Percentiles rank a stretch among this genome's conserved stretches.
phyloP scores from a whole-genome alignment of 2,329 filamentous ascomycete genomes.

The Monilinia aucupariae region DNA sequence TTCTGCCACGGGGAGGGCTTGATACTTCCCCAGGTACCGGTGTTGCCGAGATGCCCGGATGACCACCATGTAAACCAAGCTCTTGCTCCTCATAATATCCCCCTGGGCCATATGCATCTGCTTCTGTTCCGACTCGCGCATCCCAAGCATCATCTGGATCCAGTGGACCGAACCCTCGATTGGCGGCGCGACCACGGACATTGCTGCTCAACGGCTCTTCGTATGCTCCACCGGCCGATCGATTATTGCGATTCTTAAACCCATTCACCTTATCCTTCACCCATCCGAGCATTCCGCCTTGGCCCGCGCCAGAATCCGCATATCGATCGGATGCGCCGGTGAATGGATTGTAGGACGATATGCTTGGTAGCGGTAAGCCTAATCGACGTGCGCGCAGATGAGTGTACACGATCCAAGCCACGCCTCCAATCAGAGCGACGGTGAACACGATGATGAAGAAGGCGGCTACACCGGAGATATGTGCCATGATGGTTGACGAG shows the following conservation, averaged over 20 bases:
- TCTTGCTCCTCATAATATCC: conserved; percentile 76
- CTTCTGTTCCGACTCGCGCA: conserved; percentile 68
- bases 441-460: conserved; percentile 70
- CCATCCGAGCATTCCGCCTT: conserved; percentile 66
- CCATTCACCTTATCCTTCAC: conserved; percentile 59
- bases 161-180: conserved; percentile 58
- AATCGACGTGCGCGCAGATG: conserved; percentile 67
- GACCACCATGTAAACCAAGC: conserved; percentile 47
- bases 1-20: conserved; percentile 39
- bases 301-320: conserved; percentile 41
- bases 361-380: conserved; percentile 66
- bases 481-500: conserved; percentile 49
- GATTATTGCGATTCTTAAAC: conserved; percentile 60
- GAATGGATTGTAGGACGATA: conserved; percentile 69
- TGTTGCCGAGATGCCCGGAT: conserved; percentile 46
- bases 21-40: conserved; percentile 39
- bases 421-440: conserved; percentile 49
- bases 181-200: conserved; percentile 39
- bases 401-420: conserved; percentile 65
- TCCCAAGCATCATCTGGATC: conserved; percentile 88
- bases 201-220: conserved; percentile 48
- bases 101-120: conserved; percentile 54
- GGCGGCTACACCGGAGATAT: conserved; percentile 58
- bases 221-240: conserved; percentile 66
- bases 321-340: conserved; percentile 36